These are phyloP conservation scores for Lepidium didymum DNA, from an alignment of 345 rosid species.

Conservation along the genomic window DNA sequence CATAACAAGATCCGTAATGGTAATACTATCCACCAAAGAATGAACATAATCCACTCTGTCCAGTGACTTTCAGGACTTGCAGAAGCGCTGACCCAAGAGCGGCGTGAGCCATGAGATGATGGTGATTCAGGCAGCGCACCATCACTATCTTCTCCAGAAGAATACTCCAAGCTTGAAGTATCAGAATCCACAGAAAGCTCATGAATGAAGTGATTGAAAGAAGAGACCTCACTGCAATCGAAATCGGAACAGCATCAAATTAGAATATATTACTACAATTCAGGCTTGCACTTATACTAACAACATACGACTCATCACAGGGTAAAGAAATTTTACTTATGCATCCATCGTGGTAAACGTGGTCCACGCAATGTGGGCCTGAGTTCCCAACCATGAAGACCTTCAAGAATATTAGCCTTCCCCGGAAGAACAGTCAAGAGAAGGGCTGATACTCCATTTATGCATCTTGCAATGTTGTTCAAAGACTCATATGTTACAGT, in stretches of 20 bases:
- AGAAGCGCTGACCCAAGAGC: conserved; percentile 45
- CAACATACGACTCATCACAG: not conserved
- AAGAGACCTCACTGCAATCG: conserved; percentile 74
- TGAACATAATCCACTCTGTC: conserved; percentile 44
- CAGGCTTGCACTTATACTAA: not conserved
- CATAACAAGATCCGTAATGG: conserved; percentile 57
- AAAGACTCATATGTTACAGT: conserved; percentile 81
- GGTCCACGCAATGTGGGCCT: conserved; percentile 89
- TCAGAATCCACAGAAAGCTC: conserved; percentile 78
- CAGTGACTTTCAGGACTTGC: conserved; percentile 32
- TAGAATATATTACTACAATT: not conserved
- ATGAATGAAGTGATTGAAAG: conserved; percentile 88
- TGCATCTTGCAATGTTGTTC: conserved; percentile 68
- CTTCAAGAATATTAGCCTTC: conserved; percentile 73
- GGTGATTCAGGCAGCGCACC: conserved; percentile 57
- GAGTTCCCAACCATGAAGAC: conserved; percentile 97
- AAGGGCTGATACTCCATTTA: conserved; percentile 82
- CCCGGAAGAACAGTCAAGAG: conserved; percentile 69
- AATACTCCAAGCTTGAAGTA: conserved; percentile 61
- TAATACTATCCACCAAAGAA: conserved; percentile 58
- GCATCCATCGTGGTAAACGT: conserved; percentile 94
- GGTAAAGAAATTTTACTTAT: conserved; percentile 40
- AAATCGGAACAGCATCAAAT: not conserved
- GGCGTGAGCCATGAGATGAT: conserved; percentile 59
- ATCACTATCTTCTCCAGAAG: conserved; percentile 82